phyloP scores from a whole-genome alignment of 139 green algal species.

The Coelastrella sp. region DNA sequence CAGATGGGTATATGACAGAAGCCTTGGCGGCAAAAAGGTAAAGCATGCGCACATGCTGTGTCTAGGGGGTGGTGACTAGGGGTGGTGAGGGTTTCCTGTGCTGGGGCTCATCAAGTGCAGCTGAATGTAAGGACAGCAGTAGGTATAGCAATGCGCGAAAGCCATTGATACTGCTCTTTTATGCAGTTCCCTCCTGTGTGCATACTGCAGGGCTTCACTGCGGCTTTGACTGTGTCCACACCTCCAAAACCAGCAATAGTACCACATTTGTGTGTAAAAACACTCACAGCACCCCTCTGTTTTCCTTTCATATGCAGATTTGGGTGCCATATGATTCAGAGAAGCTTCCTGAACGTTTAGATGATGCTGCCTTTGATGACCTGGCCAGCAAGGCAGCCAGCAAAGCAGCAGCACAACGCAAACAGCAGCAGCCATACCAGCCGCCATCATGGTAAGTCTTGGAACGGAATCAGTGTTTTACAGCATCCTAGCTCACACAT shows the following conservation, averaged over 20 bases:
- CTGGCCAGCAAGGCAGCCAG: constrained; percentile 41
- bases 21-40: constrained; percentile 66
- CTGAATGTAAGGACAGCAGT: too few relatives aligned
- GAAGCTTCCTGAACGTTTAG: constrained; percentile 2
- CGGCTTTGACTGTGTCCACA: too few relatives aligned
- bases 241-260: too few relatives aligned
- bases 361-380: constrained; percentile 44
- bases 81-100: too few relatives aligned
- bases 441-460: constrained; percentile 33
- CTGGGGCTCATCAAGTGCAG: too few relatives aligned
- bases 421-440: constrained; percentile 24
- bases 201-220: too few relatives aligned
- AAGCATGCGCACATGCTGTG: too few relatives aligned
- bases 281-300: neutral
- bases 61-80: too few relatives aligned
- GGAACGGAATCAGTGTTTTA: neutral
- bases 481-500: neutral
- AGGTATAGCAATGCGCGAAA: too few relatives aligned
- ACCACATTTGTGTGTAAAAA: too few relatives aligned
- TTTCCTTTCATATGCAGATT: constrained; percentile 3
- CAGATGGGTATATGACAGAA: constrained; percentile 69
- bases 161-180: too few relatives aligned
- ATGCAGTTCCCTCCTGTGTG: too few relatives aligned
- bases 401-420: constrained; percentile 8
- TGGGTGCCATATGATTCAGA: constrained; percentile 46